These are phyloP conservation scores for Penicillium glabrum DNA, from an alignment of 2,329 filamentous ascomycete species.

Conservation along the genomic window DNA sequence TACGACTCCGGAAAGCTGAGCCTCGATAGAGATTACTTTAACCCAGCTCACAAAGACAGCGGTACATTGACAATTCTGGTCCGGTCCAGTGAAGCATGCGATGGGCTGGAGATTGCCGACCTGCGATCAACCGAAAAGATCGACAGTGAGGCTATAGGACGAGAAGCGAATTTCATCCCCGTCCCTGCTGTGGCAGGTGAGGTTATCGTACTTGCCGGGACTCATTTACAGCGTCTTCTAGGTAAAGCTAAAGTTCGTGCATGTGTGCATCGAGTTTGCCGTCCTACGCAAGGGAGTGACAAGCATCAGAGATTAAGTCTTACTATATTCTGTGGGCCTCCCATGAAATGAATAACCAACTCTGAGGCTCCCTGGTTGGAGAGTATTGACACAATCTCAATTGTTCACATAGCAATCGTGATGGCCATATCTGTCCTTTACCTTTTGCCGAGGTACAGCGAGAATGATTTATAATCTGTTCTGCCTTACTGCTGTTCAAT, in stretches of 20 bases:
- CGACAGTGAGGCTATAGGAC: slow-evolving; percentile 4
- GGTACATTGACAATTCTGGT: slow-evolving; percentile 9
- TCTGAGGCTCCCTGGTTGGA: too few species aligned
- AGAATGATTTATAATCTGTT: too few species aligned
- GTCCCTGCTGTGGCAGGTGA: slow-evolving; percentile 3
- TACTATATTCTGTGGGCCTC: neutral
- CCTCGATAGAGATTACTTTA: neutral
- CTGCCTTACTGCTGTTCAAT: too few species aligned
- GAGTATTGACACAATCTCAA: too few species aligned
- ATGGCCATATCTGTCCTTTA: too few species aligned
- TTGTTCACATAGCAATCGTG: too few species aligned
- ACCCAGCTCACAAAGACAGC: slow-evolving; percentile 8
- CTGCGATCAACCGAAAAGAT: slow-evolving; percentile 3
- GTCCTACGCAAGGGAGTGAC: neutral
- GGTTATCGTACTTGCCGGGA: slow-evolving; percentile 7
- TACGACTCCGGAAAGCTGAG: neutral
- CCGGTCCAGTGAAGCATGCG: neutral
- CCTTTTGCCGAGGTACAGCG: too few species aligned
- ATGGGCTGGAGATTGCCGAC: slow-evolving; percentile 12
- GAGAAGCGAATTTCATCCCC: slow-evolving; percentile 5
- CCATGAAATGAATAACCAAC: neutral
- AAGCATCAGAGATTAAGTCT: neutral
- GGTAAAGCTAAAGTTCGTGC: slow-evolving; percentile 1
- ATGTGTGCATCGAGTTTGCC: slow-evolving; percentile 8
- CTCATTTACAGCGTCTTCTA: slow-evolving; percentile 9